phyloP scores from a whole-genome alignment of 2,329 filamentous ascomycete species.

The Fonsecaea nubica region DNA sequence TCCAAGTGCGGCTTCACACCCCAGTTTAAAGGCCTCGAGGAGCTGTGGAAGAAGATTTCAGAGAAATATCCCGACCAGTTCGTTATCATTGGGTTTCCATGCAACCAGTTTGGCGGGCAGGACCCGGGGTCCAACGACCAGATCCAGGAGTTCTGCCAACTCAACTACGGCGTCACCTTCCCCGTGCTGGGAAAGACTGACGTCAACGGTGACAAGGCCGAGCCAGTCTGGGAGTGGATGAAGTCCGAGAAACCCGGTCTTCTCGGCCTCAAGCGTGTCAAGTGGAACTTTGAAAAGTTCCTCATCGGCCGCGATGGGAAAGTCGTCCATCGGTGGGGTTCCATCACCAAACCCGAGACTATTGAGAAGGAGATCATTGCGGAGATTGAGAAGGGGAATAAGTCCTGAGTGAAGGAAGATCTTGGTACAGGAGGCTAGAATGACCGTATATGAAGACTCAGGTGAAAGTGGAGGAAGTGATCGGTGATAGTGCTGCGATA shows the following conservation, averaged over 20 bases:
- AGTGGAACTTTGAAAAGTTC: constrained; percentile 99
- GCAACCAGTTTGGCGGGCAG: constrained; percentile 95
- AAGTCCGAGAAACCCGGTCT: constrained; percentile 77
- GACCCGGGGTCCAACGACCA: constrained; percentile 84
- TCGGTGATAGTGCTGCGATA: neutral
- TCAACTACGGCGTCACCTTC: constrained; percentile 94
- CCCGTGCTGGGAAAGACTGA: constrained; percentile 90
- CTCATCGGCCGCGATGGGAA: constrained; percentile 83
- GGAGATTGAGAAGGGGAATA: constrained; percentile 66
- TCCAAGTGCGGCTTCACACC: constrained; percentile 99
- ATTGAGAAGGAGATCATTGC: constrained; percentile 77
- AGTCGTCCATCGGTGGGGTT: constrained; percentile 86
- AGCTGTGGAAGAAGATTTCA: constrained; percentile 80
- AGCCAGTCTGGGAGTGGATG: constrained; percentile 79
- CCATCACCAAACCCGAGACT: constrained; percentile 81
- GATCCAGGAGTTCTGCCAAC: constrained; percentile 82
- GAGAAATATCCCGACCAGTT: constrained; percentile 76
- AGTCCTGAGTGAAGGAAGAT: constrained; percentile 41
- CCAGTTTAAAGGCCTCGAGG: constrained; percentile 90
- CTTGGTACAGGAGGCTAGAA: no score
- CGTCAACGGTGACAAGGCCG: constrained; percentile 84
- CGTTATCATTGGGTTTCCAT: constrained; percentile 91
- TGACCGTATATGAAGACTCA: neutral
- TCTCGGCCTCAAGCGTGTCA: constrained; percentile 83
- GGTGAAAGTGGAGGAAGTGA: neutral